Base-by-base conservation (phyloP, 768 basidiomycete genomes). In the Rhodosporidiobolus sp. region DNA sequence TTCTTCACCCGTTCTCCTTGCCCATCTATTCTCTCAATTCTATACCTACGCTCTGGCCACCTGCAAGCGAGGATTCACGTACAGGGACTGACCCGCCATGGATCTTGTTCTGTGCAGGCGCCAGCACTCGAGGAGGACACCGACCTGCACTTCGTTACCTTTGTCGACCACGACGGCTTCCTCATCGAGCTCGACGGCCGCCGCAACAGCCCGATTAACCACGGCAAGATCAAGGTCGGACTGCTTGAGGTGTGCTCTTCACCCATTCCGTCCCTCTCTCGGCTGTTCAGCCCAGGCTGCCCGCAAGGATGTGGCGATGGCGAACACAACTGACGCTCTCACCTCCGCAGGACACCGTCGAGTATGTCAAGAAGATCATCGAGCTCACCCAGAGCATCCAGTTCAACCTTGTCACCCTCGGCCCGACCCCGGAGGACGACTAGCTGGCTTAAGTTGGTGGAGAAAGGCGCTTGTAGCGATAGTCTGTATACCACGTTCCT, bases 131-230 rank as follows among this genome's bases (percentile, higher is more conserved):
- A 90, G 75, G 83, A 88, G 16, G 84, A 91, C 50, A 90, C 89
- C 0, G 85, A 90, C 76, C 83, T 92, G 14, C 94, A 96, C 81
- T 97, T 94, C 75, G 90, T 90, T 1, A 88, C 89, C 77, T 97
- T 96, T 77, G 86, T 96, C 63, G 62, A 73, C 57, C 68, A 70
- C 63, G 55, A 73, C 10, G 72, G 62, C 48, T 84, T 89, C 57
- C 80, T 96, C 12, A 82, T 95, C 56, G 94, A 96, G 80, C 83
- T 98, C 58, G 93, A 96, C 81, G 94, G 94, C 1, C 82, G 87
- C 54, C 82, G 94, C 55, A 81, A 79, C 16, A 90, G 90, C 6
- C 92, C 94, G 1, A 83, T 96, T 75, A 93, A 96, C 79, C 85
- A 88, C 57, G 75, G 75, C 20, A 26, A 19, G 69, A 73, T 73